Evolutionary conservation across 257 asterid species (phyloP).

Genomic region (Primulina eburnea): DNA sequence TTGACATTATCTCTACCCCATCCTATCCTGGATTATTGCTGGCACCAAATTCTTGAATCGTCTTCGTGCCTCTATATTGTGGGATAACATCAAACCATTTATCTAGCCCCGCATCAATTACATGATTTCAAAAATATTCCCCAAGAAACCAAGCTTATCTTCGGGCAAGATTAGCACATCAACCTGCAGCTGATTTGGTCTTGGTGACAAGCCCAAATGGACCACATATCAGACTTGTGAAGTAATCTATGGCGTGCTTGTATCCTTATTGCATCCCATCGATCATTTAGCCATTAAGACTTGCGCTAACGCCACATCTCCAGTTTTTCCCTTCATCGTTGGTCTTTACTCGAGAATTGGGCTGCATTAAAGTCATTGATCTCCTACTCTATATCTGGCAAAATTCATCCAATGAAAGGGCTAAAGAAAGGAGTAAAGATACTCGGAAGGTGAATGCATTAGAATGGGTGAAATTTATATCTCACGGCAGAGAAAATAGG

Average conservation of each 20-base stretch:
- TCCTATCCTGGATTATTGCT: not conserved
- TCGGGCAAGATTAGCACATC: conserved; percentile 49
- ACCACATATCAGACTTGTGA: too few species aligned
- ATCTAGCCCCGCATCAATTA: conserved; percentile 35
- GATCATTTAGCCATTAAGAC: conserved; percentile 80
- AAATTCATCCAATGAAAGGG: conserved; percentile 74
- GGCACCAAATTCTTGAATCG: conserved; percentile 19
- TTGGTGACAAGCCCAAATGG: too few species aligned
- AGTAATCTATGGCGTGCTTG: too few species aligned
- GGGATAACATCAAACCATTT: conserved; percentile 13
- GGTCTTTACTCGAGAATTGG: conserved; percentile 71
- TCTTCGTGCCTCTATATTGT: conserved; percentile 18
- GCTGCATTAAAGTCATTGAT: conserved; percentile 66
- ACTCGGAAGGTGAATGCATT: too few species aligned
- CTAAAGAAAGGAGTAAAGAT: conserved; percentile 64
- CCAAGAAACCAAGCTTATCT: conserved; percentile 50
- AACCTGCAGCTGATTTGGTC: conserved; percentile 53
- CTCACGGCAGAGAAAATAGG: too few species aligned
- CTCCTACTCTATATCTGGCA: conserved; percentile 48
- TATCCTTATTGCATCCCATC: conserved; percentile 16
- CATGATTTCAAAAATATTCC: conserved; percentile 24
- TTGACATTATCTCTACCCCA: conserved; percentile 22
- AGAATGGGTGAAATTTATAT: too few species aligned
- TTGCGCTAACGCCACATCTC: conserved; percentile 55
- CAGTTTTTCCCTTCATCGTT: conserved; percentile 65